Base-by-base conservation (phyloP, 768 basidiomycete species). In the Russula abietina region DNA sequence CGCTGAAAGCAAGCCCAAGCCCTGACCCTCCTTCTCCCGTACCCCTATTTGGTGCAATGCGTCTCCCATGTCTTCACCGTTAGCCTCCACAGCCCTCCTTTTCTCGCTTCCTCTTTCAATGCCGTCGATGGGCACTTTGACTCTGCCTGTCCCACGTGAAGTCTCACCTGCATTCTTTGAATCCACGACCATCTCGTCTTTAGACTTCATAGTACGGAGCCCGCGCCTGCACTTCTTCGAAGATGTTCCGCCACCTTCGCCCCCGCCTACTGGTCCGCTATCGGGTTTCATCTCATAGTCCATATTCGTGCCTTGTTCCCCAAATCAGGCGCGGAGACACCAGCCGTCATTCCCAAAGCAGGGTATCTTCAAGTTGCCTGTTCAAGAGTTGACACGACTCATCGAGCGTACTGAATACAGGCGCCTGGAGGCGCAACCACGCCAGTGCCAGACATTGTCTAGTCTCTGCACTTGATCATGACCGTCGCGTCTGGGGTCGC, bases 301-400 rank as follows among this genome's bases (percentile, higher is more conserved):
- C 61, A 3, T 66, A 63, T 51, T 24, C 64, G 12, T 68, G 68
- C 36, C 56, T 55, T 8, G 49, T 17, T n/a, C n/a, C n/a, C n/a
- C n/a, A n/a, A n/a, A n/a, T n/a, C n/a, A n/a, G n/a, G n/a, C n/a
- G n/a, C n/a, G 83, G 83, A n/a, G n/a, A 14, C 76, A 77, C 43
- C 78, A 81, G 67, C 65, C 76, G 16, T 81, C 83, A 0, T 83
- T 84, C 73, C 83, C 83, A 26, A 56, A 75, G n/a, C 72, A 71
- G 14, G 80, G 81, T 22, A 64, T 80, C n/a, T 60, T n/a, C n/a
- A n/a, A n/a, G n/a, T n/a, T 75, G 7, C 70, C 61, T 54, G 71
- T 54, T 39, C 65, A 59, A 58, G 68, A 67, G 36, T 66, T 68
- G 33, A 57, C 67, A 8, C 56, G 61, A 48, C 66, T 68, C 28